Evolutionary conservation across 805 yeast genomes (phyloP).

Genomic region (Candida hispaniensis): DNA sequence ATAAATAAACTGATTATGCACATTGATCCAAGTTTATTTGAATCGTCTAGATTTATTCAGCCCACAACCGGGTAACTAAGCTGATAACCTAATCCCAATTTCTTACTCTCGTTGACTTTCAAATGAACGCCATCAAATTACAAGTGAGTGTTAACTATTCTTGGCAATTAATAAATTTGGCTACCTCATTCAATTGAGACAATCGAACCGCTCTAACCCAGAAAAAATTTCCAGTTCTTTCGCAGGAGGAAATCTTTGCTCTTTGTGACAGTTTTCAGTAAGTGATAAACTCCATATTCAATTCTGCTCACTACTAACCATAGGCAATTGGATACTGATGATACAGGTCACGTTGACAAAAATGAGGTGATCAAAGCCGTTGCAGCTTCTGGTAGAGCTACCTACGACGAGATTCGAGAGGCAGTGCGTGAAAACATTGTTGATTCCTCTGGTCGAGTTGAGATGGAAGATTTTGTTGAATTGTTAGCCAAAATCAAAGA

Average conservation of each 20-base stretch:
- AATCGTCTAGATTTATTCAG: too few species aligned
- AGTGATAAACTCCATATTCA: slow-evolving; percentile 16
- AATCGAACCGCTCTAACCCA: slow-evolving; percentile 23
- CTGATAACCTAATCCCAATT: too few species aligned
- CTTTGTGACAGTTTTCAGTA: slow-evolving; percentile 70
- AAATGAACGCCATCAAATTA: slow-evolving; percentile 58
- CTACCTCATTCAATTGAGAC: not conserved
- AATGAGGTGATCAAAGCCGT: slow-evolving; percentile 78
- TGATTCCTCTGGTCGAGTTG: slow-evolving; percentile 95
- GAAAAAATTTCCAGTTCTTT: slow-evolving; percentile 76
- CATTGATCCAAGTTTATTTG: too few species aligned
- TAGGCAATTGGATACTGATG: slow-evolving; percentile 73
- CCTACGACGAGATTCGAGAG: slow-evolving; percentile 89
- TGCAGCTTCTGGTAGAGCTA: slow-evolving; percentile 63
- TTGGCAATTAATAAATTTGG: not conserved
- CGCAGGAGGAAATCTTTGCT: slow-evolving; percentile 76
- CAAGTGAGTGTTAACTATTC: slow-evolving; percentile 36
- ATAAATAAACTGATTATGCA: too few species aligned
- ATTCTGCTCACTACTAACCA: slow-evolving; percentile 2
- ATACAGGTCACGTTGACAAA: slow-evolving; percentile 90
- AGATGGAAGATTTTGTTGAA: slow-evolving; percentile 84
- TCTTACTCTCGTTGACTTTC: too few species aligned
- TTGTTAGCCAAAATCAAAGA: slow-evolving; percentile 74
- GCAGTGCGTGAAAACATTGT: slow-evolving; percentile 83
- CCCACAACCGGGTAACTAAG: too few species aligned